Evolutionary conservation across 768 basidiomycete genomes (phyloP), one percentile per base, ranked within the genome.

Genomic region (Cystobasidium onofrii): DNA sequence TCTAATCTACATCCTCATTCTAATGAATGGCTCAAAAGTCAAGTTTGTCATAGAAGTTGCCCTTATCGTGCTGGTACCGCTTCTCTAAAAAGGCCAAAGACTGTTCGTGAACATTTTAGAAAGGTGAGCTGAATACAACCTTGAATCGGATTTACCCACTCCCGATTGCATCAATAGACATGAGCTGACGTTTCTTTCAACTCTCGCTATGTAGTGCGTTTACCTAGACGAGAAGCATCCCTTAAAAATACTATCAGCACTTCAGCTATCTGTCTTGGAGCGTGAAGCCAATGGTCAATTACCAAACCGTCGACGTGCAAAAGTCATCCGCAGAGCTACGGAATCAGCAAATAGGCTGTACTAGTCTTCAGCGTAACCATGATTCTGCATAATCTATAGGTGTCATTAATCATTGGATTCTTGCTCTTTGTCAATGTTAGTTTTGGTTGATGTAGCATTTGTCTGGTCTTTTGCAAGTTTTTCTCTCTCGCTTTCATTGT

Each of bases 281-380:
- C 69, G 69, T n/a, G 69, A 71, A 55, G 50, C 69, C 46, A 46
- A 71, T 27, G 69, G 69, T n/a, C 69, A 54, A 18, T 54, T 71
- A 3, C 69, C 69, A 1, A 55, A 46, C 17, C 12, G 44, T 3
- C 23, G 69, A 29, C 69, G 69, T 23, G 69, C 41, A 9, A 36
- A 36, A 25, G 65, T 67, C 31, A 60, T 60, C 6, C 57, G 57
- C 57, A 2, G 27, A 34, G 57, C 57, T 12, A 60, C 57, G 15
- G 23, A 60, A 23, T 29, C 9, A 34, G 9, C 33, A 4, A 60
- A 60, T 23, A 60, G 23, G 33, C 25, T 60, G 4, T 60, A 60
- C 25, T 60, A 23, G 31, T n/a, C n/a, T n/a, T n/a, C n/a, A n/a
- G n/a, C n/a, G n/a, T n/a, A n/a, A n/a, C n/a, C n/a, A n/a, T n/a